Conservation (phyloP, 148 eudicot genomes). For the Mesembryanthemum crystallinum region DNA sequence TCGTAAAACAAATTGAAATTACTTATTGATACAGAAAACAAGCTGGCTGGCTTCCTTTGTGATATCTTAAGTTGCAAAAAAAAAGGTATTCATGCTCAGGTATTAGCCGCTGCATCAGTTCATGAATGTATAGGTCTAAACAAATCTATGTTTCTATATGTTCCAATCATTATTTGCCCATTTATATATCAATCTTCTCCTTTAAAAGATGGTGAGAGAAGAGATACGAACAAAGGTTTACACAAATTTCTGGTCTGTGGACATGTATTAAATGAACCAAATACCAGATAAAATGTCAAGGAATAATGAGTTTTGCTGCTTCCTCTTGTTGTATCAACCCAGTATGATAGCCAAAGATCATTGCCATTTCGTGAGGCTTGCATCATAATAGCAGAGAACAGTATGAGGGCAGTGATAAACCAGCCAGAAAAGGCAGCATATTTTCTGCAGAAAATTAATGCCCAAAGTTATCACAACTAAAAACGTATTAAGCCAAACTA, state of each 20-base stretch:
- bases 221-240: not conserved
- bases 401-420: slow-evolving; percentile 57
- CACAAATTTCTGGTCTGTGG: not conserved
- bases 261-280: not conserved
- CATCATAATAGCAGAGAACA: slow-evolving; percentile 80
- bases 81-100: too few relatives aligned
- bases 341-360: slow-evolving; percentile 93
- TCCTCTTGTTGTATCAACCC: slow-evolving; percentile 78
- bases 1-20: too few relatives aligned
- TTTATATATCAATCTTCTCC: too few relatives aligned
- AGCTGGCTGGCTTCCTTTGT: too few relatives aligned
- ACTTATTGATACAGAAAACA: too few relatives aligned
- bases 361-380: slow-evolving; percentile 95
- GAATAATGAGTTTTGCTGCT: slow-evolving; percentile 38
- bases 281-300: slow-evolving; percentile 73
- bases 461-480: not conserved
- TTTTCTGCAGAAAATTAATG: slow-evolving; percentile 48
- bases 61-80: too few relatives aligned
- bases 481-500: not conserved
- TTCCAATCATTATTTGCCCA: too few relatives aligned
- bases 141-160: too few relatives aligned
- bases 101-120: too few relatives aligned
- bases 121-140: too few relatives aligned
- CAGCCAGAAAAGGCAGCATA: slow-evolving; percentile 93
- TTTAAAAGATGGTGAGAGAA: too few relatives aligned